These are phyloP conservation scores for Polyporus tsugae DNA, from an alignment of 1,284 basidiomycete genomes.

Conservation along the genomic window DNA sequence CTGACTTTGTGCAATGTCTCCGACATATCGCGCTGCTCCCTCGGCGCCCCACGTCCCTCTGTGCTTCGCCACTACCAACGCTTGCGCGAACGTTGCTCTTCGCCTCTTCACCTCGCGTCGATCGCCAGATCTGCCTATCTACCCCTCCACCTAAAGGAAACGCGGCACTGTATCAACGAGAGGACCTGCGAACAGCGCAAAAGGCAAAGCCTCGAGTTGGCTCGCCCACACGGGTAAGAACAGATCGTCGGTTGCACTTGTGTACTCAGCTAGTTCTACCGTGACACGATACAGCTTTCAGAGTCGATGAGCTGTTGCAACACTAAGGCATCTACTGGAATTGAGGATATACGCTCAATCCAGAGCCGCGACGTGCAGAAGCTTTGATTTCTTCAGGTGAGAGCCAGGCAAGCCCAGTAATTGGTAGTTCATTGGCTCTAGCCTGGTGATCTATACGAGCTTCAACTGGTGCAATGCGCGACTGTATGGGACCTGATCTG, in stretches of 20 bases:
- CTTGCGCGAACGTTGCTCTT: conserved; percentile 16
- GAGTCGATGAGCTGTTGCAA: neutral
- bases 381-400: neutral
- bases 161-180: neutral
- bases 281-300: neutral
- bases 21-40: neutral
- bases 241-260: neutral
- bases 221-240: neutral
- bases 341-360: neutral
- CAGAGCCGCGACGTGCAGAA: neutral
- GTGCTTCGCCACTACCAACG: conserved; percentile 14
- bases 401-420: neutral
- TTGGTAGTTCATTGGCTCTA: conserved; percentile 1
- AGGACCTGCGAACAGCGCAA: neutral
- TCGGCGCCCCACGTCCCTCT: conserved; percentile 10
- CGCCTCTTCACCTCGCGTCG: neutral
- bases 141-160: neutral
- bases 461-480: neutral
- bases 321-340: neutral
- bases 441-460: neutral
- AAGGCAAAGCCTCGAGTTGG: neutral
- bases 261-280: neutral
- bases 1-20: conserved; percentile 11
- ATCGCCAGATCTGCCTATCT: conserved; percentile 4
- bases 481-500: neutral